Conservation (phyloP, 2,329 filamentous ascomycete genomes). For the Curvularia hawaiiensis region DNA sequence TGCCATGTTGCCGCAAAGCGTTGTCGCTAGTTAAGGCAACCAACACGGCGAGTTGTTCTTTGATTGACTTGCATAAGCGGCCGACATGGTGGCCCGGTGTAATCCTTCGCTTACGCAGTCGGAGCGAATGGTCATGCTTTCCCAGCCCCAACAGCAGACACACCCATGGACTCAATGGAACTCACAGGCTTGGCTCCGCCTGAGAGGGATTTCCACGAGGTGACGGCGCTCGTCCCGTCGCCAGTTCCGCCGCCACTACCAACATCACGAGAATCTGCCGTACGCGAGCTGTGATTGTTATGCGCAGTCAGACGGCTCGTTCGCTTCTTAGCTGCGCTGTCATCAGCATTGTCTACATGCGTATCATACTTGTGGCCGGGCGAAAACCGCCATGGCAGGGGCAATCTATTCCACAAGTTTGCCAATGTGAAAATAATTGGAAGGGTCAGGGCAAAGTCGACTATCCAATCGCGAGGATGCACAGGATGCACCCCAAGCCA, state of each 20-base stretch:
- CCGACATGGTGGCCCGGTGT: background rate
- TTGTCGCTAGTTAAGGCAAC: background rate
- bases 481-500: background rate
- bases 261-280: background rate
- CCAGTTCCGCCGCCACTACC: background rate
- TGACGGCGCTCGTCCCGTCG: background rate
- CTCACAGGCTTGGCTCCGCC: conserved; percentile 11
- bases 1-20: background rate
- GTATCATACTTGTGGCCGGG: background rate
- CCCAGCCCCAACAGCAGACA: background rate
- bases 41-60: background rate
- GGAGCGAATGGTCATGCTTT: conserved; percentile 8
- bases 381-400: background rate
- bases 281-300: background rate
- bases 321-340: background rate
- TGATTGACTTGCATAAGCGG: conserved; percentile 12
- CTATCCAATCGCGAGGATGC: background rate
- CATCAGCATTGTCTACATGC: background rate
- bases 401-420: background rate
- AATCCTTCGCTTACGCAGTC: conserved; percentile 11
- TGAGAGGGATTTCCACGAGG: background rate
- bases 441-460: no score
- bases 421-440: no score
- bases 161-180: conserved; percentile 1
- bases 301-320: background rate